A percentile compares a stretch with the other conserved stretches of the same genome.
These are phyloP conservation scores for Fragaria iinumae DNA, from an alignment of 306 rosid species.

Conservation along the genomic window DNA sequence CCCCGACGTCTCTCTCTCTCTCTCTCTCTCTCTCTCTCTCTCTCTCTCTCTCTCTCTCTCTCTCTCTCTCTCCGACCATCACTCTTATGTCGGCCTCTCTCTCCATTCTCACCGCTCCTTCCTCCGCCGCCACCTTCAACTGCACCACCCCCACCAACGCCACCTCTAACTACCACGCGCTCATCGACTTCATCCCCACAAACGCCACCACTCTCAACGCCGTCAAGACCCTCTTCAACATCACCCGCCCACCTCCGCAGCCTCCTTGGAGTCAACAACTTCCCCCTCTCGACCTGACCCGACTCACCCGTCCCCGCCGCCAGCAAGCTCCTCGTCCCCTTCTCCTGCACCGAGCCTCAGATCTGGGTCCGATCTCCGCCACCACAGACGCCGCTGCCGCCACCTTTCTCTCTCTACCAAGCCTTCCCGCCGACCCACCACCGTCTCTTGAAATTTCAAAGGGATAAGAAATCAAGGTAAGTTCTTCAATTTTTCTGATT, in stretches of 20 bases:
- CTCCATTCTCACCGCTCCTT: constrained; percentile 2
- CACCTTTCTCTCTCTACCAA: too few species aligned
- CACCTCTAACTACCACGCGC: constrained; percentile 22
- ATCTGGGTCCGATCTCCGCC: too few species aligned
- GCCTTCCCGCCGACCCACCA: too few species aligned
- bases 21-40: not conserved
- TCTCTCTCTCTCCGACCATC: too few species aligned
- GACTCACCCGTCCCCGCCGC: not conserved
- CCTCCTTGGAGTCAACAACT: constrained; percentile 60
- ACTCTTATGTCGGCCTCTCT: too few species aligned
- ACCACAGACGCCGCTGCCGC: too few species aligned
- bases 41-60: too few species aligned
- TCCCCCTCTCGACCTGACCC: constrained; percentile 19
- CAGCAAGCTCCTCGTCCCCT: constrained; percentile 43
- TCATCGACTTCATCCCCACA: constrained; percentile 39
- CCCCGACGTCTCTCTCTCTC: too few species aligned
- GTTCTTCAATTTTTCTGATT: too few species aligned
- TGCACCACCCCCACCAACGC: constrained; percentile 26
- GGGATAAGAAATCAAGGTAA: too few species aligned
- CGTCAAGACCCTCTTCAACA: constrained; percentile 54
- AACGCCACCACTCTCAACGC: constrained; percentile 45
- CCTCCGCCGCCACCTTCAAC: constrained; percentile 42
- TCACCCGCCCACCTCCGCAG: constrained; percentile 36
- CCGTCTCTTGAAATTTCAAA: too few species aligned
- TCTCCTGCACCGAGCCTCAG: constrained; percentile 33